phyloP scores from a whole-genome alignment of 176 grass and related monocot species.

The Tuctoria greenei region DNA sequence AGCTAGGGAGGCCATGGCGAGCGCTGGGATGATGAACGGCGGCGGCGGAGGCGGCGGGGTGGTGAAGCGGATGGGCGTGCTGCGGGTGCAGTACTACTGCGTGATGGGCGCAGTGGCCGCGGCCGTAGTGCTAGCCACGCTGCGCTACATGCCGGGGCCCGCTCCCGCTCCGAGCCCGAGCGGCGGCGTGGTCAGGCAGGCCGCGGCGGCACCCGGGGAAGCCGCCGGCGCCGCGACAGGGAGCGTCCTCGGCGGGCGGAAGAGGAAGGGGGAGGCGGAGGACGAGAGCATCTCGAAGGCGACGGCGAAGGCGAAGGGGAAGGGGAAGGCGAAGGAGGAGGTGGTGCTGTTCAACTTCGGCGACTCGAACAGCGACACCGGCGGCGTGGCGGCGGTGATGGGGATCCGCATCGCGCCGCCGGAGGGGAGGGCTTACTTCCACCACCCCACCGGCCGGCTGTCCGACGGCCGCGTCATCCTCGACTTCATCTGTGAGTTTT shows the following conservation, averaged over 20 bases:
- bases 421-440: conserved; percentile 63
- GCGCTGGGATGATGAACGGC: conserved; percentile 30
- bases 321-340: neutral
- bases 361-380: conserved; percentile 91
- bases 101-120: conserved; percentile 48
- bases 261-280: neutral
- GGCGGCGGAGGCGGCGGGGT: neutral
- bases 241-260: neutral
- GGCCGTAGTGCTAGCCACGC: conserved; percentile 43
- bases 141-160: conserved; percentile 52
- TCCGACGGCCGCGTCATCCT: conserved; percentile 90
- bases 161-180: neutral
- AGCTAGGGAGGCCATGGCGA: conserved; percentile 23
- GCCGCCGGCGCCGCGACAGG: neutral
- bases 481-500: conserved; percentile 83
- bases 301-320: neutral
- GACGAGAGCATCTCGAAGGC: no score
- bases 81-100: conserved; percentile 55
- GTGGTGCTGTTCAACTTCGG: conserved; percentile 81
- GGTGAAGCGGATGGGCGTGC: conserved; percentile 36
- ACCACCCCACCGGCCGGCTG: conserved; percentile 55
- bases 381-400: conserved; percentile 57
- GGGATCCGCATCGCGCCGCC: conserved; percentile 55
- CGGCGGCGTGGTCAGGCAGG: neutral
- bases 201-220: neutral